Conservation (phyloP, 306 rosid species). For the Pterocarpus macrocarpus region DNA sequence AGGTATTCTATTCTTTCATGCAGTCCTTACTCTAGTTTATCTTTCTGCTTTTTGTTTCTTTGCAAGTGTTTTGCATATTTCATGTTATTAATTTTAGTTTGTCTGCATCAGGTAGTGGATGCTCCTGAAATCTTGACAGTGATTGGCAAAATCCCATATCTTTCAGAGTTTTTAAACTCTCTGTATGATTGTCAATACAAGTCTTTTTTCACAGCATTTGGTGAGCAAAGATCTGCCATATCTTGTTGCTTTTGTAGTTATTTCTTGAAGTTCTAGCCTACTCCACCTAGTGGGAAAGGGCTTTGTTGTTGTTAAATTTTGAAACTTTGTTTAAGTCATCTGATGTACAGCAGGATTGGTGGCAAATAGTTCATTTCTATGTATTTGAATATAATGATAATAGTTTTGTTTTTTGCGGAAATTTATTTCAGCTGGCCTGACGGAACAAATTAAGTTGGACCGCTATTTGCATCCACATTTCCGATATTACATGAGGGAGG, state of each 20-base stretch:
- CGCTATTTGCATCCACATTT: conserved; percentile 93
- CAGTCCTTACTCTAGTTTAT: neutral
- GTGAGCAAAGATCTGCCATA: conserved; percentile 58
- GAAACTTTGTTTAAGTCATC: conserved; percentile 19
- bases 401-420: conserved; percentile 26
- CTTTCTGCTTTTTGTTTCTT: conserved; percentile 1
- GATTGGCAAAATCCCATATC: conserved; percentile 89
- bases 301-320: conserved; percentile 39
- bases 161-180: conserved; percentile 85
- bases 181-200: conserved; percentile 87
- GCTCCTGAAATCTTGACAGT: conserved; percentile 96
- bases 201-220: conserved; percentile 93
- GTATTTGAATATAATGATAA: conserved; percentile 48
- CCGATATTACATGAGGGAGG: conserved; percentile 96
- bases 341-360: neutral
- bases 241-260: neutral
- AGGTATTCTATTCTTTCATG: conserved; percentile 58
- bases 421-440: conserved; percentile 77
- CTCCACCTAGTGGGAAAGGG: too few species aligned
- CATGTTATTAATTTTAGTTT: neutral
- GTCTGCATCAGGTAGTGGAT: conserved; percentile 79
- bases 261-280: too few species aligned
- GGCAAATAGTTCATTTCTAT: conserved; percentile 8
- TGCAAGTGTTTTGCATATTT: neutral
- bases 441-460: conserved; percentile 91